Base-by-base conservation (phyloP, 139 green algal species). In the Coelastrella sp. region DNA sequence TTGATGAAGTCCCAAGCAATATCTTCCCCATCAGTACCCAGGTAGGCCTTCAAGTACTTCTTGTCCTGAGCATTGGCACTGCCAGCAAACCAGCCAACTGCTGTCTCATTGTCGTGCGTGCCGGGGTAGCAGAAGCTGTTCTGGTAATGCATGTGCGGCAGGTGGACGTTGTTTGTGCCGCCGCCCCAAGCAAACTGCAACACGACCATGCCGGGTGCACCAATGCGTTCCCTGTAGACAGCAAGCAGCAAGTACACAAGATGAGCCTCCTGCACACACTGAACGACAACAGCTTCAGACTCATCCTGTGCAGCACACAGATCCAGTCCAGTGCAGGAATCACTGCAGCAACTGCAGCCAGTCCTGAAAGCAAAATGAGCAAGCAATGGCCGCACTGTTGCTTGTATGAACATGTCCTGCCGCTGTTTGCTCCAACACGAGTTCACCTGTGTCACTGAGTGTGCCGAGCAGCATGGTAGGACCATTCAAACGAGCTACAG, bases 101-200 rank as follows among this genome's bases (percentile, higher is more conserved):
- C 85, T 0, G 98, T 99, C 89, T 99, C 97, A 92, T 99, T 99
- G 96, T 99, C 98, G 92, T 99, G 98, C 0, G 98, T 99, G 71
- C 98, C 97, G 13, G 89, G 76, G 84, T 93, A 94, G 57, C 96
- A 95, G 81, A 99, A 97, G 83, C 93, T 97, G 96, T 99, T 99
- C 78, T 97, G 94, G 89, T 99, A 97, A 93, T 98, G 95, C 92
- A 99, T 99, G 96, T 99, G 98, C 3, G 97, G 96, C 77, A 99
- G 93, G 94, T 99, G 98, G 65, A 96, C 96, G 92, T 99, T 99
- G 93, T 89, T 92, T 32, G 94, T 81, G 89, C 95, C 97, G 71
- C 96, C 95, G 68, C 97, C 98, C 95, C 97, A 99, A 0, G 98
- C 98, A 94, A 99, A 99, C 95, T 99, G 98, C 79, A 99, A 94